These are phyloP conservation scores for Colletotrichum paranaense DNA, from an alignment of 2,329 filamentous ascomycete genomes.

Conservation along the genomic window DNA sequence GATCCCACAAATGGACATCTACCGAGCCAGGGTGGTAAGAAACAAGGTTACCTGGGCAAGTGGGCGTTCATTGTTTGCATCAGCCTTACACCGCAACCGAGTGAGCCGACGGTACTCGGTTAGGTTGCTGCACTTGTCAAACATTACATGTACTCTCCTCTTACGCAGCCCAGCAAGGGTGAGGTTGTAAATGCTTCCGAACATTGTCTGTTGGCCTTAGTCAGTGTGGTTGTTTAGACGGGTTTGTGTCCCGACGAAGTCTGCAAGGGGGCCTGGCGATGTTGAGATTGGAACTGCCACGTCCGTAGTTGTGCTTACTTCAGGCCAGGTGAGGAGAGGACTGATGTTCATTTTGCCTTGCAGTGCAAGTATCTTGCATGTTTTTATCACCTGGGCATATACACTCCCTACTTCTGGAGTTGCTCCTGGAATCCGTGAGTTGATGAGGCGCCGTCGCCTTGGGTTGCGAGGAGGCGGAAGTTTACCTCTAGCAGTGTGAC, in stretches of 20 bases:
- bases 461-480: too few relatives aligned
- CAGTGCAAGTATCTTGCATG: not conserved
- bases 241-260: not conserved
- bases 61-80: slow-evolving; percentile 2
- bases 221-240: not conserved
- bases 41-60: slow-evolving; percentile 2
- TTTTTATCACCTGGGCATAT: too few relatives aligned
- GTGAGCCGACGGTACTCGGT: not conserved
- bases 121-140: not conserved
- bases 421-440: too few relatives aligned
- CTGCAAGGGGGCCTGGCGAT: not conserved
- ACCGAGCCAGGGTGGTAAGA: not conserved
- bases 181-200: not conserved
- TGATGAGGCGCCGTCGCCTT: too few relatives aligned
- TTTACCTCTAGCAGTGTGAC: too few relatives aligned
- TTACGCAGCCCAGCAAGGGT: not conserved
- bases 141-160: not conserved
- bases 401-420: too few relatives aligned
- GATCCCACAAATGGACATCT: not conserved
- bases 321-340: not conserved
- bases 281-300: not conserved
- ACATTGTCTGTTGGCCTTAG: not conserved
- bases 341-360: not conserved
- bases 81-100: slow-evolving; percentile 12
- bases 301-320: too few relatives aligned